phyloP scores from a whole-genome alignment of 768 basidiomycete species.

The Collybiopsis luxurians region DNA sequence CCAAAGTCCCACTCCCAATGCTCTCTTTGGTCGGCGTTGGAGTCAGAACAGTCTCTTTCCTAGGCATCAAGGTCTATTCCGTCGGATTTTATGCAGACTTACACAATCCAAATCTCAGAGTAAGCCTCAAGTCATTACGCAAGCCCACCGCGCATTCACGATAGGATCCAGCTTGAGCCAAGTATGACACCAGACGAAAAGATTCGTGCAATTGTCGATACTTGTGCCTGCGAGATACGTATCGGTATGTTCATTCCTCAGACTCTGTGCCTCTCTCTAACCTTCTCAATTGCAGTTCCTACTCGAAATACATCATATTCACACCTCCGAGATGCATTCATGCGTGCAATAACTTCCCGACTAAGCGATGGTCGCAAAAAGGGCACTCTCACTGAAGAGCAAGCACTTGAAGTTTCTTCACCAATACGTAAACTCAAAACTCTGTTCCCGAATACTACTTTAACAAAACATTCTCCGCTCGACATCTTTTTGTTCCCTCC shows the following conservation, averaged over 20 bases:
- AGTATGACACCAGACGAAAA: conserved; percentile 66
- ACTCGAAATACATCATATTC: conserved; percentile 74
- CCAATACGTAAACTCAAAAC: conserved; percentile 73
- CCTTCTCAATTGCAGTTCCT: conserved; percentile 55
- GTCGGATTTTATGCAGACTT: conserved; percentile 90
- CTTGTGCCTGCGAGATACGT: conserved; percentile 68
- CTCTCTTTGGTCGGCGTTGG: conserved; percentile 81
- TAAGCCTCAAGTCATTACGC: conserved; percentile 28
- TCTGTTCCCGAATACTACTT: conserved; percentile 68
- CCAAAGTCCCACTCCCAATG: conserved; percentile 57
- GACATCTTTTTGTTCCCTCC: conserved; percentile 70
- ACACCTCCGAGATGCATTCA: conserved; percentile 81
- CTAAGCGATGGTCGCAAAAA: conserved; percentile 49
- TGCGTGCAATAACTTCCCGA: conserved; percentile 67
- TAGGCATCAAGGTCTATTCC: conserved; percentile 85
- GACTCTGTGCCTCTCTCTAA: background rate
- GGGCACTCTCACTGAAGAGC: conserved; percentile 55
- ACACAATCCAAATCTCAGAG: conserved; percentile 57
- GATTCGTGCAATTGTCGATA: conserved; percentile 62
- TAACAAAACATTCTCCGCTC: conserved; percentile 64
- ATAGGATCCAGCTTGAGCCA: conserved; percentile 45
- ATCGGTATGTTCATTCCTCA: conserved; percentile 47
- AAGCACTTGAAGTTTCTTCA: conserved; percentile 52
- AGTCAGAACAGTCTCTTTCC: conserved; percentile 85
- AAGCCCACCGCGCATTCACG: background rate